Percentiles rank a stretch among this genome's conserved stretches.
Conservation (phyloP, 2,329 filamentous ascomycete species). For the Ceratocystis variospora region DNA sequence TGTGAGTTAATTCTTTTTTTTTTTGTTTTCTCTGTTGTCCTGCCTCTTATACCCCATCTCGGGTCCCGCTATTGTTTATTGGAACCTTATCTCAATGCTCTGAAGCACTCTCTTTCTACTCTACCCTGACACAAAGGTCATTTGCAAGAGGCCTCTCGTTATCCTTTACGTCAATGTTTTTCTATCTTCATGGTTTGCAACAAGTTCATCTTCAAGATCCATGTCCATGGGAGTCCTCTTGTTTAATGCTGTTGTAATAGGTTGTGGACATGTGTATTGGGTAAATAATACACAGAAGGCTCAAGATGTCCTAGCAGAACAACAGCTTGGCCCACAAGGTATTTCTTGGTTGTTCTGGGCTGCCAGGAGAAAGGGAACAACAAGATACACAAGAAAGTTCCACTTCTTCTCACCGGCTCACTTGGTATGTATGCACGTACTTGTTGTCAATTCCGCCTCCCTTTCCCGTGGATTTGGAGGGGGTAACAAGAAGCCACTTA, state of each 20-base stretch:
- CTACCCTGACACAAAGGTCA: background rate
- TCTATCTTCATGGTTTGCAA: background rate
- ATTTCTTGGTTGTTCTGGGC: too few species aligned
- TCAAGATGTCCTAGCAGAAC: background rate
- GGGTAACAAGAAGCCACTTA: too few species aligned
- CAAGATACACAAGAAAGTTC: background rate
- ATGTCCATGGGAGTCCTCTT: background rate
- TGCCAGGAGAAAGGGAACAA: background rate
- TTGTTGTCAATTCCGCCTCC: too few species aligned
- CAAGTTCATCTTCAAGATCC: background rate
- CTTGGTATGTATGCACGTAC: too few species aligned
- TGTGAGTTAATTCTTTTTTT: background rate
- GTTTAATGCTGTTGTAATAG: background rate
- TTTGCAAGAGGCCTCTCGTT: background rate
- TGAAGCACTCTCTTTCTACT: background rate
- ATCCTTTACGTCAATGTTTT: background rate
- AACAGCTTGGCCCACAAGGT: too few species aligned
- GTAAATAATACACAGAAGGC: background rate
- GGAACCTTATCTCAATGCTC: background rate
- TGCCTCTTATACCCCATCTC: background rate
- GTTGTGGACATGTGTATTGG: background rate
- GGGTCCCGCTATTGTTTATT: background rate
- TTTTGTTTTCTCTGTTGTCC: background rate
- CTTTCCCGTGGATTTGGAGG: too few species aligned
- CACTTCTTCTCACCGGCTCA: too few species aligned